These are phyloP conservation scores for Tagetes patula DNA, from an alignment of 129 eudicot species.

Conservation along the genomic window DNA sequence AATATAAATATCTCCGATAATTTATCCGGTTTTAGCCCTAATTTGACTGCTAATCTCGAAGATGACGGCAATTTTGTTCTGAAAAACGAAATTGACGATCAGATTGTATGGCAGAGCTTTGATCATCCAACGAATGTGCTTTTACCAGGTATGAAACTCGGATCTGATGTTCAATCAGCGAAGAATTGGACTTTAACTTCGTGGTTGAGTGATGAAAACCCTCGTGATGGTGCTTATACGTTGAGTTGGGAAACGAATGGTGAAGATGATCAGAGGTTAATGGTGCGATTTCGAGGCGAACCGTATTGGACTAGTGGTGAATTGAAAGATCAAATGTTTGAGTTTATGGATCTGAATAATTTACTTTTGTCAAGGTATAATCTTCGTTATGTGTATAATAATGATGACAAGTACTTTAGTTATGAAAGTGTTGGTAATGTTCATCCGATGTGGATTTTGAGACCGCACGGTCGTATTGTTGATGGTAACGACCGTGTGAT, in stretches of 20 bases:
- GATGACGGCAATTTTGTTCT: slow-evolving; percentile 35
- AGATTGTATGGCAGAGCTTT: slow-evolving; percentile 45
- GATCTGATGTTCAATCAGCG: slow-evolving; percentile 10
- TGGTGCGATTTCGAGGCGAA: slow-evolving; percentile 19
- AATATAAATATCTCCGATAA: slow-evolving; percentile 17
- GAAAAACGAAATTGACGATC: slow-evolving; percentile 13
- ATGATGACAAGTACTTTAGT: slow-evolving; percentile 23
- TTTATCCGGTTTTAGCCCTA: slow-evolving; percentile 18
- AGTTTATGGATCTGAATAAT: background rate
- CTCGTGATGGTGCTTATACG: slow-evolving; percentile 28
- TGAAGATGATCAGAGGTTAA: slow-evolving; percentile 7
- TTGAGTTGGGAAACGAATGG: slow-evolving; percentile 30
- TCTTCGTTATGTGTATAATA: slow-evolving; percentile 23
- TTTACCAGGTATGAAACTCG: slow-evolving; percentile 46
- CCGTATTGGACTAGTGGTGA: slow-evolving; percentile 33
- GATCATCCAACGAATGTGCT: slow-evolving; percentile 36
- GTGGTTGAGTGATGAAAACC: slow-evolving; percentile 17
- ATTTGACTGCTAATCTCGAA: slow-evolving; percentile 30
- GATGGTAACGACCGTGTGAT: background rate
- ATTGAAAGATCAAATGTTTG: slow-evolving; percentile 11
- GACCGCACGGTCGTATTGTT: slow-evolving; percentile 24
- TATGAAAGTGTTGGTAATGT: background rate
- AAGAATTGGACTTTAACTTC: slow-evolving; percentile 35
- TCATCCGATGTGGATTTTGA: slow-evolving; percentile 22
- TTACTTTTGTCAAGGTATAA: background rate